Conservation (phyloP, 345 rosid genomes). For the Psidium friedrichsthalianum region DNA sequence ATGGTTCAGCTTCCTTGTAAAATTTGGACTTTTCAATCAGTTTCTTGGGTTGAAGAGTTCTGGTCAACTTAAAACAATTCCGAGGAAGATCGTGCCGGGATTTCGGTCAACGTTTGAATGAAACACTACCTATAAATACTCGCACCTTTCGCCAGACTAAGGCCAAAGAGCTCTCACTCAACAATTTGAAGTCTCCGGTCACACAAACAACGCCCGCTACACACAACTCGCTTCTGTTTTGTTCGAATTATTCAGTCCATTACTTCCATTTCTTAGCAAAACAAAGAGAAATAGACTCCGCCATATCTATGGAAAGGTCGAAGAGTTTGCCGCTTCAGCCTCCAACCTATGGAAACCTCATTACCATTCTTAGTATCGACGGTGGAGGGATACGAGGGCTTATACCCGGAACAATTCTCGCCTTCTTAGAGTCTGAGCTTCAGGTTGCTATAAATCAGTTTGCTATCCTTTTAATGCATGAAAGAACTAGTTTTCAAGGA, state of each 20-base stretch:
- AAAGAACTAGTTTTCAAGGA: too few species aligned
- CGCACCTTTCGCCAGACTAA: background rate
- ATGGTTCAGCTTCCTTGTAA: background rate
- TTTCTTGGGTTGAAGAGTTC: background rate
- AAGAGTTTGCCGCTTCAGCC: slow-evolving; percentile 3
- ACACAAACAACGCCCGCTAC: too few species aligned
- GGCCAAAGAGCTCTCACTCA: background rate
- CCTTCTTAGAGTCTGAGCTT: slow-evolving; percentile 20
- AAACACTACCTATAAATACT: background rate
- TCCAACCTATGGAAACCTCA: slow-evolving; percentile 20
- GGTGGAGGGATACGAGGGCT: slow-evolving; percentile 40
- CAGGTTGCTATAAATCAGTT: slow-evolving; percentile 8
- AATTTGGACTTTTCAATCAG: background rate
- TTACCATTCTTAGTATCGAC: slow-evolving; percentile 28
- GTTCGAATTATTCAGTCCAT: background rate
- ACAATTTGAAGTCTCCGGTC: background rate
- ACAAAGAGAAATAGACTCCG: background rate
- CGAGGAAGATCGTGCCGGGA: background rate
- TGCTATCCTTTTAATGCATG: background rate
- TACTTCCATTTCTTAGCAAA: background rate
- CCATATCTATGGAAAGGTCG: background rate
- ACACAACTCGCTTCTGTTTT: background rate
- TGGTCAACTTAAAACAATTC: background rate
- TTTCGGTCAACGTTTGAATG: background rate
- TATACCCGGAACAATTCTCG: slow-evolving; percentile 20